phyloP scores from a whole-genome alignment of 1,284 basidiomycete genomes.

The Phylloporus sp. region DNA sequence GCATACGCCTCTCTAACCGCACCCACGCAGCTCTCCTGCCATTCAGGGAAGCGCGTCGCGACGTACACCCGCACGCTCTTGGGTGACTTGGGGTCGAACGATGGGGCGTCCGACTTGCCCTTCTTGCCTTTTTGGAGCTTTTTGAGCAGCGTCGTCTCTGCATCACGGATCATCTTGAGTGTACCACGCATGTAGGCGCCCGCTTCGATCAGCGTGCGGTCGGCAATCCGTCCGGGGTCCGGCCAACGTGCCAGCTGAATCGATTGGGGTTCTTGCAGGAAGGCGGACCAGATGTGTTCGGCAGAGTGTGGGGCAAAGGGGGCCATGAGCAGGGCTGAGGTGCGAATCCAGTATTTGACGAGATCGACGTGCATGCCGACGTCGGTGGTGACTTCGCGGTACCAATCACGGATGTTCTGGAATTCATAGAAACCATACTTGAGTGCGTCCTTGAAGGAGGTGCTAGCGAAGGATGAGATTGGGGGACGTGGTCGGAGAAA shows the following conservation, averaged over 20 bases:
- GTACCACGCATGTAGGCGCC: constrained; percentile 85
- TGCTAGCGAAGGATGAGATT: constrained; percentile 50
- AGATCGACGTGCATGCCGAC: constrained; percentile 91
- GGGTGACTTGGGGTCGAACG: constrained; percentile 82
- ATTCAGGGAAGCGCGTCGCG: constrained; percentile 89
- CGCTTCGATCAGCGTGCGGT: constrained; percentile 69
- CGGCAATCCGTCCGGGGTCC: constrained; percentile 57
- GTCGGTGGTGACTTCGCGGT: constrained; percentile 89
- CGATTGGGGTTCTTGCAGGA: constrained; percentile 77
- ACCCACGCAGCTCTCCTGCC: constrained; percentile 88
- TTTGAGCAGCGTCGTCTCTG: constrained; percentile 81
- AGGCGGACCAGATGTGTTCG: constrained; percentile 86
- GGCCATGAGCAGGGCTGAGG: constrained; percentile 78
- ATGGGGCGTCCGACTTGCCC: constrained; percentile 43
- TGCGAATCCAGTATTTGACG: constrained; percentile 81
- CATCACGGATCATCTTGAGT: constrained; percentile 90
- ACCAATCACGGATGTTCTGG: constrained; percentile 93
- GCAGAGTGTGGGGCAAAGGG: constrained; percentile 96
- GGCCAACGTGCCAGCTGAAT: constrained; percentile 89
- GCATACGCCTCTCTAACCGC: constrained; percentile 76
- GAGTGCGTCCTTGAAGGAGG: constrained; percentile 94
- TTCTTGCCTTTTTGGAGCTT: constrained; percentile 71
- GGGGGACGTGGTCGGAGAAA: not conserved
- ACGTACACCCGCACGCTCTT: constrained; percentile 91
- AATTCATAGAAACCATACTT: constrained; percentile 98